Evolutionary conservation across 148 eudicot species (phyloP).

Genomic region (Heliosperma pusillum): DNA sequence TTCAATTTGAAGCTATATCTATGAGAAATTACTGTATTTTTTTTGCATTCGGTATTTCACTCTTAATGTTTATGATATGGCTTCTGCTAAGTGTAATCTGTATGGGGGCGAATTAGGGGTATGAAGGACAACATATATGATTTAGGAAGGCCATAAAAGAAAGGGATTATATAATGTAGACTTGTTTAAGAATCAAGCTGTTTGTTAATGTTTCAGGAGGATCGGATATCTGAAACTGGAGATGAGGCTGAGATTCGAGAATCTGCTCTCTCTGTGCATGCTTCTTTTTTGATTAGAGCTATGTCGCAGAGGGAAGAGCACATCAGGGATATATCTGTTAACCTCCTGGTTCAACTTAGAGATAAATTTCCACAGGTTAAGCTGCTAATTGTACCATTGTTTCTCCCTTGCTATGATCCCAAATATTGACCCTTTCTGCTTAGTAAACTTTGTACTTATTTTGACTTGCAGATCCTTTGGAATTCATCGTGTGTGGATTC

Average conservation of each 20-base stretch:
- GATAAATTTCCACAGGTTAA: conserved; percentile 94
- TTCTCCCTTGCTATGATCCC: conserved; percentile 12
- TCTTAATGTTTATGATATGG: background rate
- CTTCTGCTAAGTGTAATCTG: background rate
- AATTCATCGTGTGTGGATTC: conserved; percentile 82
- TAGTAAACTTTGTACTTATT: conserved; percentile 8
- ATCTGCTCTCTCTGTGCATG: conserved; percentile 72
- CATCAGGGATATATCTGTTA: conserved; percentile 78
- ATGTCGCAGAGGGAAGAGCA: conserved; percentile 93
- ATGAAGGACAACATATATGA: background rate
- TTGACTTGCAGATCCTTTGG: conserved; percentile 82
- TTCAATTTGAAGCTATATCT: background rate
- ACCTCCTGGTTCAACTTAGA: conserved; percentile 70
- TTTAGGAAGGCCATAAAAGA: background rate
- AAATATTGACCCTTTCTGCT: background rate
- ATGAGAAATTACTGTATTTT: background rate
- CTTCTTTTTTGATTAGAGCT: conserved; percentile 85
- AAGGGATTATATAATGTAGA: background rate
- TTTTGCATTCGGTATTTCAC: background rate
- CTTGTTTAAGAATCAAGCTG: background rate
- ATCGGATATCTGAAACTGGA: conserved; percentile 68
- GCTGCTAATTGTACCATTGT: background rate
- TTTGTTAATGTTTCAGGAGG: conserved; percentile 48
- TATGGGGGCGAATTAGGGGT: background rate
- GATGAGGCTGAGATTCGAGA: conserved; percentile 70